Base-by-base conservation (phyloP, 768 basidiomycete genomes). In the Leucocoprinus leucothites region DNA sequence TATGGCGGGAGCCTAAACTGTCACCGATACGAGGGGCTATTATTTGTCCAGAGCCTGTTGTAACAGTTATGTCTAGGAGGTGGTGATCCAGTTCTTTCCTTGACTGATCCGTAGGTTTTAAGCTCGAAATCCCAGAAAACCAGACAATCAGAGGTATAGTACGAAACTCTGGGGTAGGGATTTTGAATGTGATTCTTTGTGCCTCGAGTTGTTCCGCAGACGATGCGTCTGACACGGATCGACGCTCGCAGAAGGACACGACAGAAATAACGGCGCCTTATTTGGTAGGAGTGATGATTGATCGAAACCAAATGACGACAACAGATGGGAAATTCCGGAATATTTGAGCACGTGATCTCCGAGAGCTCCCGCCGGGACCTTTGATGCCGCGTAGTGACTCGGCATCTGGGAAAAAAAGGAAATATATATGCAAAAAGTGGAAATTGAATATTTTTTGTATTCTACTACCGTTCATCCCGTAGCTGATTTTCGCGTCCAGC, bases 251-350 rank as follows among this genome's bases (percentile, higher is more conserved):
- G 31, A 31, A 31, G 6, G 31, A 31, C 6, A 5, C 11, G 31
- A 5, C 31, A 11, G 31, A 5, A 18, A 48, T 31, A 35, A 21
- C 28, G 14, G 28, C 11, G 5, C 31, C 31, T 11, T 11, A 31
- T 31, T n/a, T n/a, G n/a, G n/a, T n/a, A n/a, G n/a, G n/a, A n/a
- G 46, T 46, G 16, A 26, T 48, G 13, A 48, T 48, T 1, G 28
- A 46, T 13, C 18, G n/a, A n/a, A n/a, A n/a, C n/a, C n/a, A n/a
- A n/a, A 46, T 41, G 35, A 48, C 53, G 25, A 47, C 53, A 55
- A 26, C 8, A 13, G 8, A 16, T 18, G 54, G 31, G n/a, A 24
- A 56, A 43, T 19, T 34, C 48, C 47, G 54, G 18, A 25, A 14
- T 16, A 3, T 11, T 38, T 13, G 31, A 5, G 14, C 47, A 35